Percentiles rank a stretch among this genome's conserved stretches.
phyloP scores from a whole-genome alignment of 2,329 filamentous ascomycete genomes.

The Hirsutella minnesotensis region DNA sequence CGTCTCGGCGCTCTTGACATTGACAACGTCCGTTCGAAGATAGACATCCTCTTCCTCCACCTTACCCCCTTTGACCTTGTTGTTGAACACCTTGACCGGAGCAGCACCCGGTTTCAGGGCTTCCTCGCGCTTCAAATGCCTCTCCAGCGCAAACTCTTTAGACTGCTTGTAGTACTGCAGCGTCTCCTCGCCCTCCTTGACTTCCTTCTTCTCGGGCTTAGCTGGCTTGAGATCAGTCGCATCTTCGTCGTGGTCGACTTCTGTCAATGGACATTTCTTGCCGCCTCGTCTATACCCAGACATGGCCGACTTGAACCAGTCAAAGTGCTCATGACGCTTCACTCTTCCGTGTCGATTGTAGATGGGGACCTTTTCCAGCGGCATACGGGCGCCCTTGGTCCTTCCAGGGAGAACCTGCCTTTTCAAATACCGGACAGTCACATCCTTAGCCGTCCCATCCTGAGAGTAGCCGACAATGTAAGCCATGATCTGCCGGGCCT shows the following conservation, averaged over 20 bases:
- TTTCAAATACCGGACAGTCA: conserved; percentile 83
- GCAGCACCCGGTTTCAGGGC: conserved; percentile 59
- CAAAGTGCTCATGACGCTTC: conserved; percentile 61
- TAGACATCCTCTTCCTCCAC: conserved; percentile 71
- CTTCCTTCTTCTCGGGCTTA: conserved; percentile 59
- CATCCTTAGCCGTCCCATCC: conserved; percentile 86
- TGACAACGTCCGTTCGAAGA: conserved; percentile 64
- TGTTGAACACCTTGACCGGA: conserved; percentile 63
- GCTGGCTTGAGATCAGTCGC: conserved; percentile 62
- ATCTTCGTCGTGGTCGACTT: conserved; percentile 71
- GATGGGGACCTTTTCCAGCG: conserved; percentile 67
- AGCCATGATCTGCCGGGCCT: conserved; percentile 76
- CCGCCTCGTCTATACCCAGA: conserved; percentile 51
- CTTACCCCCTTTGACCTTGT: conserved; percentile 62
- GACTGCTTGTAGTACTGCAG: conserved; percentile 82
- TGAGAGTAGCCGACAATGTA: conserved; percentile 76
- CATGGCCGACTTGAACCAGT: conserved; percentile 83
- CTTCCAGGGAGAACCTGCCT: conserved; percentile 73
- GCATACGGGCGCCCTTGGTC: conserved; percentile 75
- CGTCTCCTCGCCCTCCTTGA: conserved; percentile 67
- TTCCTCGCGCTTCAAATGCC: conserved; percentile 86
- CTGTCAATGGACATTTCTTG: conserved; percentile 43
- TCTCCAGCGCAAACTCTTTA: conserved; percentile 70
- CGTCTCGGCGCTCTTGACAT: conserved; percentile 83
- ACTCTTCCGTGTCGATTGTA: conserved; percentile 69